A percentile compares a stretch with the other conserved stretches of the same genome.
phyloP scores from a whole-genome alignment of 2,329 filamentous ascomycete species.

The Calonectria multiphialidica region DNA sequence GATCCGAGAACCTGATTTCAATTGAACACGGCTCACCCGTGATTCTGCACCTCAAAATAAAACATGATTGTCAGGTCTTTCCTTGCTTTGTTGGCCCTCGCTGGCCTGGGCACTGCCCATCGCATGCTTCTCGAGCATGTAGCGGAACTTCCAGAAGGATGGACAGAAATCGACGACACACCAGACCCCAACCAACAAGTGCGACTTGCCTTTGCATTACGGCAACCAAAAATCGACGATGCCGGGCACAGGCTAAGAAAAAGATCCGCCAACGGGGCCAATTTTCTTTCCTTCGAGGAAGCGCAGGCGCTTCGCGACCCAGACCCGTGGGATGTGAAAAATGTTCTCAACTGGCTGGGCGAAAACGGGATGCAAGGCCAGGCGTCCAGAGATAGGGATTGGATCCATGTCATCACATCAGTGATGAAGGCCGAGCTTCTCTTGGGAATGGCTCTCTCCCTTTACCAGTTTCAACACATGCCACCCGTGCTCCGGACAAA shows the following conservation, averaged over 20 bases:
- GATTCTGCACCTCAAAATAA: neutral
- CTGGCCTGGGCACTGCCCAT: conserved; percentile 36
- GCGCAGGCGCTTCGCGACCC: conserved; percentile 52
- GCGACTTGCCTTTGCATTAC: conserved; percentile 48
- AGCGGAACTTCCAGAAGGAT: conserved; percentile 45
- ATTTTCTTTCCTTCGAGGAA: conserved; percentile 49
- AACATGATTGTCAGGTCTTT: conserved; percentile 33
- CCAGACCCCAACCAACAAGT: conserved; percentile 41
- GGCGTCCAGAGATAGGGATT: conserved; percentile 50
- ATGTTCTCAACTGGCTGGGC: conserved; percentile 57
- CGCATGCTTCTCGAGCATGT: conserved; percentile 44
- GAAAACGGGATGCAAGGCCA: conserved; percentile 50
- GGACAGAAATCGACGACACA: conserved; percentile 40
- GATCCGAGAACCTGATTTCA: neutral
- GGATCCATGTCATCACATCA: conserved; percentile 57
- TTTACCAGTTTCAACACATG: conserved; percentile 55
- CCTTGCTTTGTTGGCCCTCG: conserved; percentile 36
- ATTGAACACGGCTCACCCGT: no score
- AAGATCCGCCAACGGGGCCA: neutral
- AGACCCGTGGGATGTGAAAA: conserved; percentile 46
- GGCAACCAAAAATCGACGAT: conserved; percentile 45
- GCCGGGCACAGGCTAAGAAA: conserved; percentile 35
- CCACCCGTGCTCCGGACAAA: conserved; percentile 56
- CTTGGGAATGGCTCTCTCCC: conserved; percentile 54
- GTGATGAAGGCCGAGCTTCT: conserved; percentile 54